phyloP scores from a whole-genome alignment of 2,329 filamentous ascomycete genomes.

The Microascus cirrosus region DNA sequence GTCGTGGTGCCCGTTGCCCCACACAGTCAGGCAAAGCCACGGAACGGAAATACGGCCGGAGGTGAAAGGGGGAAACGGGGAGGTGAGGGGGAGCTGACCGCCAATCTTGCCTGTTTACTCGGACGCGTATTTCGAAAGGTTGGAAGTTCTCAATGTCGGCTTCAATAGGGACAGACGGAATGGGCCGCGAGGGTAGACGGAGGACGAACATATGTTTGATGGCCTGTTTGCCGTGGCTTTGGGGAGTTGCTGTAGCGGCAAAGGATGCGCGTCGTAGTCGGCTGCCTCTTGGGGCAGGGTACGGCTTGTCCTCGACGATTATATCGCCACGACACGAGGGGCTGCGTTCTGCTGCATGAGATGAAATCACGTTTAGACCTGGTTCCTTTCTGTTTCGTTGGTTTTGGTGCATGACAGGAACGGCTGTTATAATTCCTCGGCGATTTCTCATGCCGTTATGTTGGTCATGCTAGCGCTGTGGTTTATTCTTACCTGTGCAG shows the following conservation, averaged over 20 bases:
- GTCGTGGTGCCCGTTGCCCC: not conserved
- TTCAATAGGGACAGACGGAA: not conserved
- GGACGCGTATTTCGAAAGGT: constrained; percentile 1
- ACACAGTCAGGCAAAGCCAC: not conserved
- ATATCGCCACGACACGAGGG: constrained; percentile 10
- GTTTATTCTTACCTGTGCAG: constrained; percentile 1
- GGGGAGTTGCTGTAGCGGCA: constrained; percentile 2
- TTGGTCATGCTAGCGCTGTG: constrained; percentile 8
- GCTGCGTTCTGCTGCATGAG: constrained; percentile 21
- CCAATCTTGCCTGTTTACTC: not conserved
- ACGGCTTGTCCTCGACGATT: not conserved
- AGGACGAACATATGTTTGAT: not conserved
- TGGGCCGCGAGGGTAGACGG: not conserved
- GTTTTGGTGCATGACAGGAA: constrained; percentile 34
- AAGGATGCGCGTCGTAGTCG: not conserved
- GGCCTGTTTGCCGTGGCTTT: not conserved
- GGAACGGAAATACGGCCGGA: not conserved
- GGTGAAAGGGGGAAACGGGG: not conserved
- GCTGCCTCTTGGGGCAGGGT: not conserved
- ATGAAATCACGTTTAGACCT: constrained; percentile 32
- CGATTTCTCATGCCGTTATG: constrained; percentile 14
- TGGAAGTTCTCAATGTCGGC: constrained; percentile 3
- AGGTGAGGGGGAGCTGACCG: not conserved
- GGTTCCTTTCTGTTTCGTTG: constrained; percentile 16
- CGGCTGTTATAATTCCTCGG: constrained; percentile 30